Evolutionary conservation across 2,329 filamentous ascomycete species (phyloP), one percentile per base, ranked within the genome.

Genomic region (Diplocarpon rosae): DNA sequence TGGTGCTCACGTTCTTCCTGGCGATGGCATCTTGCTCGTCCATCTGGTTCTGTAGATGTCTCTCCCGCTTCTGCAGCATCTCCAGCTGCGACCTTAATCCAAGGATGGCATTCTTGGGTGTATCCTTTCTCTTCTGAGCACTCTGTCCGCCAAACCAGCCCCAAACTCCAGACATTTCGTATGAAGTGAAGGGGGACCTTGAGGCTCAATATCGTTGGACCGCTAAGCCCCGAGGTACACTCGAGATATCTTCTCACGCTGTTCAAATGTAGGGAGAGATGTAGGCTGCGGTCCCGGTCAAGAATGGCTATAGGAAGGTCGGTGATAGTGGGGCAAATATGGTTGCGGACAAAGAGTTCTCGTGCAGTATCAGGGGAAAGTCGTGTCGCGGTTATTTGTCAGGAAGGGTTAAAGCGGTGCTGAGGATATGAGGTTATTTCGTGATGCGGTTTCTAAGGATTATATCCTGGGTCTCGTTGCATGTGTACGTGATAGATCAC

Each of bases 41-140:
- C 71, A 96, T 95, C 70, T 94, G 88, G 52, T 76, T 84, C 66
- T 92, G 83, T 50, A 96, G 68, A 63, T 96, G 87, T 65, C 78
- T 85, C 72, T 96, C 89, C 49, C 90, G 77, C 75, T 98, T 98
- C 69, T 93, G 87, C 62, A 98, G 75, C 89, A 96, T 96, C 58
- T 95, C 90, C 36, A 96, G 75, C 70, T 95, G 90, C 60, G 83
- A 76, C 57, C 92, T 80, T 61, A 98, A 71, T 49, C 77, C 78
- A 46, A 98, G 73, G 60, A 98, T 98, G 56, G 92, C 92, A 71
- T 95, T 92, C 76, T 98, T 98, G 46, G 92, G 87, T 49, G 80
- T 83, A 69, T 95, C 87, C 71, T 93, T 95, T 69, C 82, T 81
- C 74, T 87, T 86, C 69, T 88, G 81, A 57, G 81, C 80, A 59